Evolutionary conservation across 225 moss, liverwort and hornwort genomes (phyloP), one percentile per base, ranked within the genome.

Genomic region (Marchantia paleacea): DNA sequence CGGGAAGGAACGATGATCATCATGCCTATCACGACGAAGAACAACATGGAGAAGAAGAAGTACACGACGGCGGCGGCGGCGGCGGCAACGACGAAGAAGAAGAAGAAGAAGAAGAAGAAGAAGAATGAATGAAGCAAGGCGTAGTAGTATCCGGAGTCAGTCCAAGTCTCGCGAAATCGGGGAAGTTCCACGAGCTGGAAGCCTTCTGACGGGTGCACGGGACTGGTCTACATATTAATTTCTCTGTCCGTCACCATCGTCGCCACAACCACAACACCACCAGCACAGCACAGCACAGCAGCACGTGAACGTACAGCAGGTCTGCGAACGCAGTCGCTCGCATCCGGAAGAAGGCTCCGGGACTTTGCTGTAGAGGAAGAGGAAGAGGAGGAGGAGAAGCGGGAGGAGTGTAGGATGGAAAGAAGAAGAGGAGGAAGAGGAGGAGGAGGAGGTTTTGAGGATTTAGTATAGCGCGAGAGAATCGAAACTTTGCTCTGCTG

Each of bases 401-500:
- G 62, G 6, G 9, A 13, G 4, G 68, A 30, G 72, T 52, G 16
- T 31, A 52, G 69, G 71, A 71, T 71, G 48, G 29, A 68, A 26
- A 18, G 60, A 60, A 60, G 60, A 19, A 31, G 11, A 63, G 52
- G 69, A 74, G 15, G 73, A 52, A 39, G 18, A 71, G 47, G n/a
- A 54, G 54, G 29, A 52, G 29, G 55, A 75, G 49, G 69, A 85
- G 82, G 79, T 85, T 74, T 81, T 85, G 70, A 83, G 52, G 69
- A 83, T 52, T 70, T 79, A 80, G 69, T 62, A 55, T 76, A 83
- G 78, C 63, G 55, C 69, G 78, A 81, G 71, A 28, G 60, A 61
- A 52, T 48, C 57, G 69, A 50, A 61, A 55, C 78, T 78, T 82
- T 81, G 81, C 83, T 73, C 80, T 93, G 91, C 87, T 93, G 93